Conservation (phyloP, 2,329 filamentous ascomycete genomes). For the Sphaceloma murrayae region DNA sequence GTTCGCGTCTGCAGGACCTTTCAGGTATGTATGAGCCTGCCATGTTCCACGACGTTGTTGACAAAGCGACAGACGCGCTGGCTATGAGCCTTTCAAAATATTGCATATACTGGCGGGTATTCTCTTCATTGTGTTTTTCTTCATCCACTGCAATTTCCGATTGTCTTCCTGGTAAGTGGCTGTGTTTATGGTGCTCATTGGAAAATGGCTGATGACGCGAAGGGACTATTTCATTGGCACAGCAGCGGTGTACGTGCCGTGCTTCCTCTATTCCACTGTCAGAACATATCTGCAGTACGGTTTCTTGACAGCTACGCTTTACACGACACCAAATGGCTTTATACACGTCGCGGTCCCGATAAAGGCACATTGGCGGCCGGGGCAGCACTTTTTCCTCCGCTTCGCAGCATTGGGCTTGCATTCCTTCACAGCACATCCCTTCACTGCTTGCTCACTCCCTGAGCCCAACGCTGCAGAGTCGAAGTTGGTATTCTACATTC, state of each 20-base stretch:
- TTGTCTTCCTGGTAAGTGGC: constrained; percentile 52
- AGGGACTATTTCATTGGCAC: constrained; percentile 54
- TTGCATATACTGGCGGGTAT: constrained; percentile 58
- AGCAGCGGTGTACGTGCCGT: constrained; percentile 25
- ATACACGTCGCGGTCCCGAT: constrained; percentile 48
- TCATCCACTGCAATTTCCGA: constrained; percentile 49
- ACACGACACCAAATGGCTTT: constrained; percentile 43
- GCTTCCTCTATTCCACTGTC: constrained; percentile 32
- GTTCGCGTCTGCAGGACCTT: constrained; percentile 58
- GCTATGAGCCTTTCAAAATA: constrained; percentile 61
- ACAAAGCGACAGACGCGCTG: constrained; percentile 53
- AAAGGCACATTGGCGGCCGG: constrained; percentile 51
- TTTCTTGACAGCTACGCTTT: constrained; percentile 16
- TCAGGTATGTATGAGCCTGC: constrained; percentile 50
- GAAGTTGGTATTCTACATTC: constrained; percentile 47
- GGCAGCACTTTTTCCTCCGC: constrained; percentile 51
- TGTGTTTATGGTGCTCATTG: constrained; percentile 37
- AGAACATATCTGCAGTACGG: constrained; percentile 21
- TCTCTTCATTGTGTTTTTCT: constrained; percentile 54
- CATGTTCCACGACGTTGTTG: constrained; percentile 46
- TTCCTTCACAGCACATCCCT: constrained; percentile 54
- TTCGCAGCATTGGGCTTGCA: constrained; percentile 44
- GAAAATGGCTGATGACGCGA: constrained; percentile 32
- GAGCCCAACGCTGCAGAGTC: constrained; percentile 24
- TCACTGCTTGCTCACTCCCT: constrained; percentile 51